Base-by-base conservation (phyloP, 192 early-diverging fungal species). In the Mortierella hygrophila region DNA sequence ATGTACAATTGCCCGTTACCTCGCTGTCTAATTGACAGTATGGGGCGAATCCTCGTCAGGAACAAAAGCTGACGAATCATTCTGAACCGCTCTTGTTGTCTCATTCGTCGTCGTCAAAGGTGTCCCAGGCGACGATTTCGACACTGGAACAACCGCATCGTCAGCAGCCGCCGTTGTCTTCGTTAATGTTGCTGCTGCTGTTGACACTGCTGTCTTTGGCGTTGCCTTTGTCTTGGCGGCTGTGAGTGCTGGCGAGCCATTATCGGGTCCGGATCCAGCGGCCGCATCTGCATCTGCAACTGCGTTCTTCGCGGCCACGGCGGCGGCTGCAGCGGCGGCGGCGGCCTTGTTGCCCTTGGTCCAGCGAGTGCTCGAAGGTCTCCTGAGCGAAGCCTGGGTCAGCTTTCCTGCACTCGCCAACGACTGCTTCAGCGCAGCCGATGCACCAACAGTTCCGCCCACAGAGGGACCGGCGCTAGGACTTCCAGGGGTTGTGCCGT, bases 361-460 rank as follows among this genome's bases (percentile, higher is more conserved):
- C 47, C 79, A 86, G 40, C 84, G 44, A 11, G 76, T 81, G 68
- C 80, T 81, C 65, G 84, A 86, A 0, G 84, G 84, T n/a, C 84
- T 42, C 72, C 81, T 86, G 75, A 78, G 38, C 35, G 72, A 80
- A 13, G 83, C 54, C 26, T 74, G 52, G 10, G 82, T 75, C n/a
- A 76, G 46, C 18, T n/a, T 65, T 13, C 77, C 78, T 9, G 70
- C 32, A 20, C 20, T 72, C 3, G 83, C 26, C 0, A 85, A 1
- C 8, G 78, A 49, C 68, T 80, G 79, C 26, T 55, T 80, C 69
- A 72, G 16, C 1, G 82, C 47, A 2, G 74, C n/a, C 20, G 38
- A 3, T 6, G 42, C 52, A 35, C 60, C 72, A 55, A 15, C 16
- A 44, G 52, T 10, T 11, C 46, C 49, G 37, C 70, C 63, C n/a